Evolutionary conservation across 2,329 filamentous ascomycete genomes (phyloP).

Genomic region (Sclerotinia trifoliorum): DNA sequence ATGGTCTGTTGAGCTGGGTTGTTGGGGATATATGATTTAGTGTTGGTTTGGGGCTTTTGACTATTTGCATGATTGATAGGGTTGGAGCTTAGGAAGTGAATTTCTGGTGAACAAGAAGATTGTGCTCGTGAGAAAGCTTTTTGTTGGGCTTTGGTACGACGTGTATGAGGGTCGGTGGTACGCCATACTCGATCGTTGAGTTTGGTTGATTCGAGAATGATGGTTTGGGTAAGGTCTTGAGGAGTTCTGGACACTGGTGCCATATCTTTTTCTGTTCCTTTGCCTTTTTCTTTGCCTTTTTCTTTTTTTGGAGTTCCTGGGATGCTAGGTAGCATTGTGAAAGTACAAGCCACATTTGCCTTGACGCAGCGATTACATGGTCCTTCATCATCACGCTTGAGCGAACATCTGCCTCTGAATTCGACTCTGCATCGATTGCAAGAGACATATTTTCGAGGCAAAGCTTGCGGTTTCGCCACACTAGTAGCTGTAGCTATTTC

Average conservation of each 20-base stretch:
- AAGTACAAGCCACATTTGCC: conserved; percentile 26
- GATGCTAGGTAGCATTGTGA: conserved; percentile 16
- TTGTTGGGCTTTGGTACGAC: neutral
- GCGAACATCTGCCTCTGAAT: conserved; percentile 23
- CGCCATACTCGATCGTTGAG: conserved; percentile 12
- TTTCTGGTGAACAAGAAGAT: neutral
- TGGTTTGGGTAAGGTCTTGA: conserved; percentile 15
- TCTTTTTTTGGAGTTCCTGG: neutral
- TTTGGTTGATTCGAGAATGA: conserved; percentile 11
- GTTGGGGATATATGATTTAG: neutral
- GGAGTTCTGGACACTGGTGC: neutral
- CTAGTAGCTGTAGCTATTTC: neutral
- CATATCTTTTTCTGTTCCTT: neutral
- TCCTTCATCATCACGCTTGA: conserved; percentile 27
- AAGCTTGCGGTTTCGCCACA: neutral
- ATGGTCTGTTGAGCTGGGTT: neutral
- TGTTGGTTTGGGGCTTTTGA: neutral
- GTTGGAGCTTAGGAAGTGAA: neutral
- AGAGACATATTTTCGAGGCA: conserved; percentile 22
- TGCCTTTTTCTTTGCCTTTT: neutral
- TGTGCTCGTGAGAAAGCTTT: conserved; percentile 2
- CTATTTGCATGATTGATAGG: neutral
- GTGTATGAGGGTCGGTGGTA: neutral
- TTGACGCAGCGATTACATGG: conserved; percentile 31
- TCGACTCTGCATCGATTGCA: conserved; percentile 31